Evolutionary conservation across 164 flowering plant species (phyloP).

Genomic region (Vitis amurensis): DNA sequence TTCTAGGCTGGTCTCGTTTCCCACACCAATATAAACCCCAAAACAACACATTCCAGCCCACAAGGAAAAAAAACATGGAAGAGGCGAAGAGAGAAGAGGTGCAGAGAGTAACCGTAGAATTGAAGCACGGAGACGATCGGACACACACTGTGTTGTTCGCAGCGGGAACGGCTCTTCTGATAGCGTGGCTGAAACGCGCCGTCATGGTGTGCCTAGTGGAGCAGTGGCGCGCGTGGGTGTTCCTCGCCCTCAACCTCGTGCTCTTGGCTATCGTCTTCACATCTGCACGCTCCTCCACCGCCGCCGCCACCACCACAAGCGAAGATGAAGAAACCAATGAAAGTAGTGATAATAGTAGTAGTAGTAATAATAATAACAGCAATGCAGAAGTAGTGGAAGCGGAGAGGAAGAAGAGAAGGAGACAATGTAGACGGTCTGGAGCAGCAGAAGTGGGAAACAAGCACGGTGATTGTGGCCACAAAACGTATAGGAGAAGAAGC

Average conservation of each 20-base stretch:
- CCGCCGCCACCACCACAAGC: background rate
- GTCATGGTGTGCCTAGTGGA: slow-evolving; percentile 18
- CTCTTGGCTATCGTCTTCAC: slow-evolving; percentile 54
- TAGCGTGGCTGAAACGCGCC: slow-evolving; percentile 25
- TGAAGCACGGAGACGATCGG: slow-evolving; percentile 7
- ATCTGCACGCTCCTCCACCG: slow-evolving; percentile 23
- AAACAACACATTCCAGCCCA: too few species aligned
- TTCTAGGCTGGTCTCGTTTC: too few species aligned
- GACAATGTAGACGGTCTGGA: background rate
- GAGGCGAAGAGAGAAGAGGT: background rate
- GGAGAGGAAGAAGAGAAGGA: slow-evolving; percentile 3
- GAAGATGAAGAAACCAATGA: slow-evolving; percentile 2
- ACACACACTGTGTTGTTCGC: slow-evolving; percentile 20
- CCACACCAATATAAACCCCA: too few species aligned
- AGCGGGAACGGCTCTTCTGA: slow-evolving; percentile 27
- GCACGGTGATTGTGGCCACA: background rate
- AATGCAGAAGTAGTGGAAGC: background rate
- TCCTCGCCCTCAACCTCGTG: slow-evolving; percentile 52
- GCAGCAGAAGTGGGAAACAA: background rate
- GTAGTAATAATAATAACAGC: background rate
- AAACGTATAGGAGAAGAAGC: background rate
- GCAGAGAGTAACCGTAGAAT: background rate
- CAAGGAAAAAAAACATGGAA: background rate
- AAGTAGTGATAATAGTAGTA: too few species aligned
- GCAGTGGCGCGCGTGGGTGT: slow-evolving; percentile 61